Evolutionary conservation across 192 early-diverging fungal genomes (phyloP), one percentile per base, ranked within the genome.

Genomic region (Jimgerdemannia lactiflua): DNA sequence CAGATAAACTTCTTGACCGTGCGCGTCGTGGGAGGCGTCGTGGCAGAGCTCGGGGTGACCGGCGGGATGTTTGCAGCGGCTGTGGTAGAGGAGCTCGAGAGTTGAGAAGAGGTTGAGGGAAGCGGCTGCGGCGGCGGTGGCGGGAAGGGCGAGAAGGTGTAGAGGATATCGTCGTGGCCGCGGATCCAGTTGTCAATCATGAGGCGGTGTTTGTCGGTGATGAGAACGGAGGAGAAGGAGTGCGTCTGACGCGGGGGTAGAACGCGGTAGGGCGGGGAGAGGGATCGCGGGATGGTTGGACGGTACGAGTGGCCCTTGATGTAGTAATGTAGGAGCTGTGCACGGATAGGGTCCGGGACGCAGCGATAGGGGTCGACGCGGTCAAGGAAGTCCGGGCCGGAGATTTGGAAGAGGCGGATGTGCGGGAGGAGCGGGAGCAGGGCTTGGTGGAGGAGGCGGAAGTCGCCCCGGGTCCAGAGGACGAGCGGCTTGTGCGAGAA

Each of bases 351-450:
- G 0, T 59, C 49, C 14, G 72, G 72, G 3, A 73, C 64, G 4
- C 65, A 11, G 39, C 65, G 63, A 39, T 73, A 73, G 9, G 72
- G 72, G 39, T 73, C 72, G 39, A 73, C 63, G 14, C 10, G 18
- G 42, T 73, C 39, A 3, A 73, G 18, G 43, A 67, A 73, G 42
- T 73, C 67, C 8, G 65, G 41, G 65, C 72, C 72, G 65, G 54
- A 17, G 17, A 73, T 65, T 39, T 67, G 11, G 29, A 66, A 66
- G 39, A 73, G 67, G 29, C 72, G 54, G 42, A 73, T 73, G 39
- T 66, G 67, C 67, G 72, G 72, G 65, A 73, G 41, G 42, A 73
- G 44, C 8, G 72, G 64, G 43, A 7, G 43, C 54, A 73, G 42
- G 6, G 49, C 14, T 59, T 10, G 49, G 49, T 59, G 49, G 49